phyloP scores from a whole-genome alignment of 2,329 filamentous ascomycete species.

The Paecilomyces sp. region DNA sequence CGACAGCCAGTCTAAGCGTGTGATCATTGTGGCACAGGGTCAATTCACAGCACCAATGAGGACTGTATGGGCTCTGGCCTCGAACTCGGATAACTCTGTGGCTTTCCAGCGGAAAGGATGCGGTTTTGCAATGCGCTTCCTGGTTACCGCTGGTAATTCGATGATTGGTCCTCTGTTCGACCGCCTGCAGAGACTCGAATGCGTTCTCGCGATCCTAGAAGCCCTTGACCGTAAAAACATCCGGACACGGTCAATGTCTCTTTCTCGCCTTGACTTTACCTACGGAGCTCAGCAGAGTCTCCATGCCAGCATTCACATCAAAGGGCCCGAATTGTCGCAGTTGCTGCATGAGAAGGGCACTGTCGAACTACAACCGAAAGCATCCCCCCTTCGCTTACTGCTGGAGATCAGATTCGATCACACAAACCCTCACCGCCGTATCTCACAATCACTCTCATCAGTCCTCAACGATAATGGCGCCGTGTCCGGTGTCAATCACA shows the following conservation, averaged over 20 bases:
- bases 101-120: conserved; percentile 24
- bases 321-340: conserved; percentile 13
- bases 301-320: conserved; percentile 23
- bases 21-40: conserved; percentile 30
- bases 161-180: conserved; percentile 28
- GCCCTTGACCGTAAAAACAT: conserved; percentile 26
- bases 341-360: conserved; percentile 14
- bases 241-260: conserved; percentile 22
- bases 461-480: conserved; percentile 25
- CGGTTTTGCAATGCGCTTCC: conserved; percentile 32
- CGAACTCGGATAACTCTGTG: conserved; percentile 22
- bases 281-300: conserved; percentile 24
- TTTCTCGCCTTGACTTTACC: conserved; percentile 26
- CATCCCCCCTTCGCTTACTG: conserved; percentile 18
- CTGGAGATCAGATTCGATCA: conserved; percentile 27
- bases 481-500: conserved; percentile 20
- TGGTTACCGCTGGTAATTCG: conserved; percentile 26
- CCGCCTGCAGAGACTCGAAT: conserved; percentile 31
- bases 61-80: conserved; percentile 16
- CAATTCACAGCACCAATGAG: conserved; percentile 20
- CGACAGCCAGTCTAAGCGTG: conserved; percentile 22
- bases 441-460: conserved; percentile 30
- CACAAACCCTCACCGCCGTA: conserved; percentile 33
- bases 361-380: conserved; percentile 12
- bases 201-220: conserved; percentile 27